phyloP scores from a whole-genome alignment of 2,329 filamentous ascomycete species.

The Arachnomyces sp. region DNA sequence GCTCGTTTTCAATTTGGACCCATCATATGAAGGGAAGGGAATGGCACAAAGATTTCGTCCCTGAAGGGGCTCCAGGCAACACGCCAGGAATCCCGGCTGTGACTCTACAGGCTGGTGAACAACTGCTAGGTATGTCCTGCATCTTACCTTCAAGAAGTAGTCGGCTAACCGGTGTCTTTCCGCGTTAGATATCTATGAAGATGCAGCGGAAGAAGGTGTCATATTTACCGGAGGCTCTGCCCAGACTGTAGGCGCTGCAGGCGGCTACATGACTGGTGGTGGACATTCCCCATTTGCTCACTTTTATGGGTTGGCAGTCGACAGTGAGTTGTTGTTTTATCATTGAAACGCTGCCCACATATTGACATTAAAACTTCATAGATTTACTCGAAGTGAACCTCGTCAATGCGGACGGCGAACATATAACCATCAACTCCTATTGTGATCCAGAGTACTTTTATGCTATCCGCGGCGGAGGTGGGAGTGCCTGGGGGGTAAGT shows the following conservation, averaged over 20 bases:
- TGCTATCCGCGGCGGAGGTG: constrained; percentile 20
- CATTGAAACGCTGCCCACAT: background rate
- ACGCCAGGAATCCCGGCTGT: constrained; percentile 16
- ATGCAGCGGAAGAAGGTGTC: constrained; percentile 15
- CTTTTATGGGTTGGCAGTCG: constrained; percentile 20
- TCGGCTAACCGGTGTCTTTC: background rate
- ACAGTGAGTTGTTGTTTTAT: constrained; percentile 14
- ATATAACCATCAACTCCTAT: constrained; percentile 17
- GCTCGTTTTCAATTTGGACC: constrained; percentile 22
- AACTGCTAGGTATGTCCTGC: constrained; percentile 15
- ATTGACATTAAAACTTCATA: background rate
- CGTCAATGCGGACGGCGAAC: constrained; percentile 15
- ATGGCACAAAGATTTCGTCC: constrained; percentile 18
- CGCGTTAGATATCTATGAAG: constrained; percentile 17
- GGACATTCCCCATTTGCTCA: constrained; percentile 21
- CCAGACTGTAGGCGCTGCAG: constrained; percentile 20
- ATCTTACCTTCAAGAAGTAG: background rate
- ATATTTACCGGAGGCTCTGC: constrained; percentile 20
- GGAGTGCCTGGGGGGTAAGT: constrained; percentile 20
- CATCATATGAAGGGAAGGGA: constrained; percentile 20
- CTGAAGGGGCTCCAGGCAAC: constrained; percentile 13
- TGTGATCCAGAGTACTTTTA: constrained; percentile 21
- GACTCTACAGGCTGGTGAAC: constrained; percentile 21
- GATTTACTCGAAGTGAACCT: constrained; percentile 18
- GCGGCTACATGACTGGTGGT: constrained; percentile 22